phyloP scores from a whole-genome alignment of 2,329 filamentous ascomycete species.

The Elsinoe ampelina region DNA sequence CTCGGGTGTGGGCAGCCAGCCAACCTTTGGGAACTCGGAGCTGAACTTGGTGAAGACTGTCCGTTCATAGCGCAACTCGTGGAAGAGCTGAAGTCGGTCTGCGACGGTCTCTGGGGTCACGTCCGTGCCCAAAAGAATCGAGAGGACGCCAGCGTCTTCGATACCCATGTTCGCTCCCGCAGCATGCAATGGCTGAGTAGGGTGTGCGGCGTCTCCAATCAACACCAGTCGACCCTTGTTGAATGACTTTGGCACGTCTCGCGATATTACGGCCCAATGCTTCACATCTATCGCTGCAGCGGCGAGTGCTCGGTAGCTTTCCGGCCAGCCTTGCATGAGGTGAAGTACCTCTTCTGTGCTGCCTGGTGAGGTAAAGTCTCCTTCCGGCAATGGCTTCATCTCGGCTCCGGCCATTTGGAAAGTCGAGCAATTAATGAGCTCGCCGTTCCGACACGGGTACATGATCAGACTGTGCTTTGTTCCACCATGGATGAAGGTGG shows the following conservation, averaged over 20 bases:
- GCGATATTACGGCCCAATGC: constrained; percentile 5
- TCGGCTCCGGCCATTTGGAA: constrained; percentile 3
- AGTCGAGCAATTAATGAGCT: constrained; percentile 13
- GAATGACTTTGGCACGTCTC: constrained; percentile 18
- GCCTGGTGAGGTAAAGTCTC: background rate
- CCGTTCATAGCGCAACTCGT: background rate
- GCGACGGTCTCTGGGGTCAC: background rate
- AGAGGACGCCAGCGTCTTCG: constrained; percentile 12
- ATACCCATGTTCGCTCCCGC: constrained; percentile 13
- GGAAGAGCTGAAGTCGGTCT: constrained; percentile 1
- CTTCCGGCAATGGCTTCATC: constrained; percentile 4
- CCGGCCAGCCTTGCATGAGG: constrained; percentile 5
- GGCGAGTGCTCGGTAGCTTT: background rate
- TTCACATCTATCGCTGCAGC: constrained; percentile 6
- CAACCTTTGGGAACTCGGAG: constrained; percentile 1
- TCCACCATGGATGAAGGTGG: background rate
- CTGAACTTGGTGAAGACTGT: constrained; percentile 5
- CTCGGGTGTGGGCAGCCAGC: background rate
- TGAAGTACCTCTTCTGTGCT: constrained; percentile 9
- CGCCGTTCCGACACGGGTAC: constrained; percentile 4
- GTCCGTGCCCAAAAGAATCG: background rate
- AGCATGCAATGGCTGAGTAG: constrained; percentile 30
- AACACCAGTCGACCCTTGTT: constrained; percentile 26
- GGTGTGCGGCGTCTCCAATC: constrained; percentile 30
- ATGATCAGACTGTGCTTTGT: constrained; percentile 8